Evolutionary conservation across 805 yeast species (phyloP), one percentile per base, ranked within the genome.

Genomic region (Nakazawaea holstii): DNA sequence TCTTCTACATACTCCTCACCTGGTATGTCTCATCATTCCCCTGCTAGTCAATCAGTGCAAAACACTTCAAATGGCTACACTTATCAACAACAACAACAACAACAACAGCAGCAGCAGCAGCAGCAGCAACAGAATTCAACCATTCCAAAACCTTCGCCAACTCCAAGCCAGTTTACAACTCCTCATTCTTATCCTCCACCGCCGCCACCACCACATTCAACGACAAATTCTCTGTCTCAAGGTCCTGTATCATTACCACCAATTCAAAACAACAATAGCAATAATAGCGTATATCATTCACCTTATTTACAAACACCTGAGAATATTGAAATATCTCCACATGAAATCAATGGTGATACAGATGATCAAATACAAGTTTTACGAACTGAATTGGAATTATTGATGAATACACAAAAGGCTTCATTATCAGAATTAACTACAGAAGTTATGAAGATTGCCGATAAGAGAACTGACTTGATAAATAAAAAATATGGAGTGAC

Each of bases 361-460:
- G 45, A 46, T 10, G 39, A 44, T 59, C 59, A 47, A 62, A 58
- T 8, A 59, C 55, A 44, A 50, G 77, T 63, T 56, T 66, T 67
- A 56, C 74, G 63, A 53, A 67, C 55, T 46, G 85, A 65, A 57
- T 62, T 68, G 54, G 66, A 49, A 48, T 65, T 54, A 43, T 65
- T 70, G 40, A 66, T 58, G 53, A 65, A 62, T 28, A 57, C 67
- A 30, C 62, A 66, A 14, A 52, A 57, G 6, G 54, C 64, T 8
- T 57, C 58, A 29, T 58, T 80, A 41, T 64, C 72, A 27, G 69
- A 67, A 9, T 61, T 75, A 26, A 73, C 83, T 46, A 66, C 70
- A 41, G 65, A 67, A 9, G 65, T 80, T 38, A 72, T 77, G n/a
- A 60, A 60, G 9, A 64, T 65, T 5, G 73, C 82, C 17, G 76